phyloP scores from a whole-genome alignment of 2,329 filamentous ascomycete species.

The Sordariomycetes sp. region DNA sequence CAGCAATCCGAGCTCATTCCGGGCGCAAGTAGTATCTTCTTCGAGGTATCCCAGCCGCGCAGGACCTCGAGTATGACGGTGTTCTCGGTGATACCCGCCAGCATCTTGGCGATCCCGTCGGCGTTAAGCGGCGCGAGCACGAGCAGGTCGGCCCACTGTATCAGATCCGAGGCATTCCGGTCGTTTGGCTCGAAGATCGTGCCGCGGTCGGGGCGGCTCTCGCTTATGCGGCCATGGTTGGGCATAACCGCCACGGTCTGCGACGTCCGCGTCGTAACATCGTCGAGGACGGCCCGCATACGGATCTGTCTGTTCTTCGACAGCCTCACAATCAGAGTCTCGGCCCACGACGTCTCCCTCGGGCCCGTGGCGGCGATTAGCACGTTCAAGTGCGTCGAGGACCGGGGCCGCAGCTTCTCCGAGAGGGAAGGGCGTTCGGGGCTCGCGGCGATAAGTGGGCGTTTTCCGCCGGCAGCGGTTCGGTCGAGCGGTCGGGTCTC shows the following conservation, averaged over 20 bases:
- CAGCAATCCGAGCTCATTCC: slow-evolving; percentile 85
- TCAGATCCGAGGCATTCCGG: slow-evolving; percentile 46
- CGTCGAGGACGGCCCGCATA: slow-evolving; percentile 49
- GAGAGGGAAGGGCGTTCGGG: not conserved
- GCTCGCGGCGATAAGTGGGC: not conserved
- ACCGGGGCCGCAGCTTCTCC: not conserved
- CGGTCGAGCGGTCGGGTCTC: not conserved
- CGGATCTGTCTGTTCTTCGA: slow-evolving; percentile 51
- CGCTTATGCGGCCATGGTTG: slow-evolving; percentile 27
- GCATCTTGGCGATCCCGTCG: slow-evolving; percentile 75
- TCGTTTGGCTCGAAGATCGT: slow-evolving; percentile 9
- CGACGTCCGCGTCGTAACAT: slow-evolving; percentile 47
- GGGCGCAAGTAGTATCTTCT: slow-evolving; percentile 73
- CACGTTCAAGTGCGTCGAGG: slow-evolving; percentile 28
- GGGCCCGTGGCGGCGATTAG: slow-evolving; percentile 54
- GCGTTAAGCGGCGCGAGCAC: slow-evolving; percentile 77
- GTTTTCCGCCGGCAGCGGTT: not conserved
- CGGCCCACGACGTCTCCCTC: slow-evolving; percentile 51
- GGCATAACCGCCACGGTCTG: slow-evolving; percentile 49
- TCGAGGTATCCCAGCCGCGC: slow-evolving; percentile 75
- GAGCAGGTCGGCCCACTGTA: slow-evolving; percentile 79
- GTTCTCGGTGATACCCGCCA: slow-evolving; percentile 62
- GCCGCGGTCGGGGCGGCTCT: not conserved
- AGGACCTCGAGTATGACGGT: slow-evolving; percentile 70
- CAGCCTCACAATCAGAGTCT: slow-evolving; percentile 51